Conservation (phyloP, 768 basidiomycete species). For the Dentipellis fragilis region DNA sequence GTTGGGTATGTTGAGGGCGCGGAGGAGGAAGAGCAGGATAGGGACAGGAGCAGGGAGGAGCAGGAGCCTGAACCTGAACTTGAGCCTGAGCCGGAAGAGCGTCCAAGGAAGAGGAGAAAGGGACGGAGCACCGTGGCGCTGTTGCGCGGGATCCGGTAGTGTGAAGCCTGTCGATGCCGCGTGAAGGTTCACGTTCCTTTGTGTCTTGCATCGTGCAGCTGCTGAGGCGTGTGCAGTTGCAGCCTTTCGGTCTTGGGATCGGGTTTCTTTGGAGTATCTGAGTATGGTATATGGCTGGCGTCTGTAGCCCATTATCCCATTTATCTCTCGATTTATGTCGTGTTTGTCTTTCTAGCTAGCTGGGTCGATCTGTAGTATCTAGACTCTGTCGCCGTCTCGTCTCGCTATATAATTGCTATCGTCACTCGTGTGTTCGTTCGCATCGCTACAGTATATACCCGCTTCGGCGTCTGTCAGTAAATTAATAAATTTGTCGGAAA, state of each 20-base stretch:
- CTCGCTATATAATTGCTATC: neutral
- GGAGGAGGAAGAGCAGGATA: conserved; percentile 18
- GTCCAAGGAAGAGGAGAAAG: neutral
- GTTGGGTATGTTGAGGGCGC: conserved; percentile 56
- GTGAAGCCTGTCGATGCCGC: neutral
- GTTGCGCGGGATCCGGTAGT: neutral
- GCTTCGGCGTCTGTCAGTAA: neutral
- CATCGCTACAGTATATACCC: too few relatives aligned
- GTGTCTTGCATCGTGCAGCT: neutral
- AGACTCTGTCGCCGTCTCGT: neutral
- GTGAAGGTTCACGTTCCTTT: neutral
- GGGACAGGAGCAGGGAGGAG: neutral
- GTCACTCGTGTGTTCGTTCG: neutral
- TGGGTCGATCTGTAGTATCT: neutral
- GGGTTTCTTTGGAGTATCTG: neutral
- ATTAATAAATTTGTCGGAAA: too few relatives aligned
- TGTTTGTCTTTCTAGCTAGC: neutral
- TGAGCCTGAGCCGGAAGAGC: neutral
- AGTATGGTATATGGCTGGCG: neutral
- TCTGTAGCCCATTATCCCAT: neutral
- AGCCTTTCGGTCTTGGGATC: neutral
- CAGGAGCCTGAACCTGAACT: too few relatives aligned
- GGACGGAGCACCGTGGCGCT: neutral
- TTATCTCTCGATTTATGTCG: neutral
- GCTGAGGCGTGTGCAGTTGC: neutral